phyloP scores from a whole-genome alignment of 2,329 filamentous ascomycete genomes.

The Didymella pomorum region DNA sequence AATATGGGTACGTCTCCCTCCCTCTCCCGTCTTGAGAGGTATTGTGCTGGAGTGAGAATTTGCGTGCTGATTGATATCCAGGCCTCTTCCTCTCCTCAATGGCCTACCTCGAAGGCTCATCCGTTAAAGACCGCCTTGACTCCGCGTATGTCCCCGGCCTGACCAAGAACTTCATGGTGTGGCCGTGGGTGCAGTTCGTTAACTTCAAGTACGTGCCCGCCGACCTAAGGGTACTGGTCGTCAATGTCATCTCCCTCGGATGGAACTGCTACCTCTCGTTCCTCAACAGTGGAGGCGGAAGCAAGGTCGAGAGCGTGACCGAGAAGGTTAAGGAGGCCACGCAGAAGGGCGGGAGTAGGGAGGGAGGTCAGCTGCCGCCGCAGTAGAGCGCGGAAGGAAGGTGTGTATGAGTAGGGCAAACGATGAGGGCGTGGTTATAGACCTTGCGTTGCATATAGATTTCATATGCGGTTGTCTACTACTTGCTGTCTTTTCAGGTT shows the following conservation, averaged over 20 bases:
- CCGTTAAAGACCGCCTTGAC: constrained; percentile 72
- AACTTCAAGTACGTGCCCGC: constrained; percentile 91
- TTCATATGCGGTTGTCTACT: not conserved
- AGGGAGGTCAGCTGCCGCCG: constrained; percentile 39
- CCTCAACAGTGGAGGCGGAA: constrained; percentile 47
- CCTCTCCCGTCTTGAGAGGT: too few species aligned
- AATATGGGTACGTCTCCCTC: constrained; percentile 67
- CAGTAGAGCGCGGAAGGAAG: constrained; percentile 21
- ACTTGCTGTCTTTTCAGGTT: not conserved
- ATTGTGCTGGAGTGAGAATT: too few species aligned
- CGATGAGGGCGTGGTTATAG: not conserved
- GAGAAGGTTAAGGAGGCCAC: constrained; percentile 20
- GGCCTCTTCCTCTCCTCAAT: constrained; percentile 79
- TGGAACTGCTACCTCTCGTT: constrained; percentile 55
- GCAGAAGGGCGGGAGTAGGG: constrained; percentile 23
- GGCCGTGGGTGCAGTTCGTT: constrained; percentile 82
- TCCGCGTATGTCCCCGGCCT: constrained; percentile 76
- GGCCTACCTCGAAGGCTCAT: constrained; percentile 78
- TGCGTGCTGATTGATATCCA: not conserved
- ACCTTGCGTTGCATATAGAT: not conserved
- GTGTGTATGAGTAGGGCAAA: not conserved
- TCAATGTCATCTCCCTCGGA: constrained; percentile 72
- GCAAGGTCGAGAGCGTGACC: not conserved
- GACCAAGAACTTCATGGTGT: constrained; percentile 84
- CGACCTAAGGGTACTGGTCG: constrained; percentile 82